Evolutionary conservation across 75 land plant genomes (phyloP).

Genomic region (Cunninghamia lanceolata): DNA sequence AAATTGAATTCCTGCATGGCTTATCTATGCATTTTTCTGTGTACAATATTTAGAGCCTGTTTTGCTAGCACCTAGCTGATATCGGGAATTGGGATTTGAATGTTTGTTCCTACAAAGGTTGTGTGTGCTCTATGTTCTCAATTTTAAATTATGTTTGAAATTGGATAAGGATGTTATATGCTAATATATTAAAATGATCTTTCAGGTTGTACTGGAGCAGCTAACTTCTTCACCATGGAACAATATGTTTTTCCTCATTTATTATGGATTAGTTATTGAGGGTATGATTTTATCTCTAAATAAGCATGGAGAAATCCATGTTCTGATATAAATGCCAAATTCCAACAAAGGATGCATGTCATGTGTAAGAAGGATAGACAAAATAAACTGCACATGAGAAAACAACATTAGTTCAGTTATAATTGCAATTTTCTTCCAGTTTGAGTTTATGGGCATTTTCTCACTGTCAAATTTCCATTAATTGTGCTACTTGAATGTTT

Average conservation of each 20-base stretch:
- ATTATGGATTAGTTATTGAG: slow-evolving; percentile 71
- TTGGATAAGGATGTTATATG: background rate
- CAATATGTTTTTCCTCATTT: slow-evolving; percentile 68
- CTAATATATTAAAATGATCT: slow-evolving; percentile 3
- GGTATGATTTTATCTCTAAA: slow-evolving; percentile 33
- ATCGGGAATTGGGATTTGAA: background rate
- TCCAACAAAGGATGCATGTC: background rate
- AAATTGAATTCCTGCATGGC: background rate
- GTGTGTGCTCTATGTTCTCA: background rate
- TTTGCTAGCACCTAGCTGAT: background rate
- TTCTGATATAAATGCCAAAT: background rate
- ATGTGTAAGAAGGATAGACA: background rate
- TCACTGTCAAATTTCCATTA: background rate
- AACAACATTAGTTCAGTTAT: background rate
- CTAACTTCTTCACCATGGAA: slow-evolving; percentile 81
- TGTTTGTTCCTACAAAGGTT: background rate
- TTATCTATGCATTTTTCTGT: background rate
- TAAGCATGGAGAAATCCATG: background rate
- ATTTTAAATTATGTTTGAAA: background rate
- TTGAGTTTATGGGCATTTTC: background rate
- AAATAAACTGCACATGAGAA: background rate
- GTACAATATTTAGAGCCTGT: background rate
- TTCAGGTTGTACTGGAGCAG: slow-evolving; percentile 78
- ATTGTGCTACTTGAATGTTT: background rate
- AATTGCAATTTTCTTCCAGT: background rate